These are phyloP conservation scores for Ceratocystis diversiconidia DNA, from an alignment of 2,329 filamentous ascomycete genomes.

Conservation along the genomic window DNA sequence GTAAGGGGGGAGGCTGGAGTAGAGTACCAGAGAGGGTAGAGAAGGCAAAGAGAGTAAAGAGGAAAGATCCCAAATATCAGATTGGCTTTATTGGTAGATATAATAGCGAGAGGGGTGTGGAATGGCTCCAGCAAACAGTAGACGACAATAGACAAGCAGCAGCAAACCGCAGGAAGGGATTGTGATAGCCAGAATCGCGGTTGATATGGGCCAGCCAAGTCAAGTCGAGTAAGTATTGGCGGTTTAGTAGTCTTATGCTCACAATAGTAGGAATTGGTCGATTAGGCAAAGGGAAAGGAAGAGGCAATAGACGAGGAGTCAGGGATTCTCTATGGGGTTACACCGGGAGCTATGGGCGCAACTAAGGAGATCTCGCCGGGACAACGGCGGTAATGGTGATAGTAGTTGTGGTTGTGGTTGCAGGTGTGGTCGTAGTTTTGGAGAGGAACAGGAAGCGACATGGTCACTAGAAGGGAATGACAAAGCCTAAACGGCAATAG, in stretches of 20 bases:
- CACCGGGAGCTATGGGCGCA: neutral
- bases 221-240: neutral
- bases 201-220: neutral
- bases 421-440: neutral
- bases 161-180: neutral
- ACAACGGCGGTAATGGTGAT: neutral
- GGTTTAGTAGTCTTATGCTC: no score
- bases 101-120: neutral
- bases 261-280: neutral
- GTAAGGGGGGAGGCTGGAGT: neutral
- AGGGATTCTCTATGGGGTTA: neutral
- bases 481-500: neutral
- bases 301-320: neutral
- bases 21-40: neutral
- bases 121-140: neutral
- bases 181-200: neutral
- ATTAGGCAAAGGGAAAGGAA: neutral
- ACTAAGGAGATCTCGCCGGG: neutral
- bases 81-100: neutral
- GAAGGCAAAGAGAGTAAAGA: neutral
- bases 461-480: constrained; percentile 8
- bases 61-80: neutral
- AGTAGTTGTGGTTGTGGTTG: neutral
- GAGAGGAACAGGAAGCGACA: constrained; percentile 13
- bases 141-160: no score